Percentiles rank a stretch among this genome's conserved stretches.
Evolutionary conservation across 106 monocot genomes (phyloP).

Genomic region (Platanthera guangdongensis): DNA sequence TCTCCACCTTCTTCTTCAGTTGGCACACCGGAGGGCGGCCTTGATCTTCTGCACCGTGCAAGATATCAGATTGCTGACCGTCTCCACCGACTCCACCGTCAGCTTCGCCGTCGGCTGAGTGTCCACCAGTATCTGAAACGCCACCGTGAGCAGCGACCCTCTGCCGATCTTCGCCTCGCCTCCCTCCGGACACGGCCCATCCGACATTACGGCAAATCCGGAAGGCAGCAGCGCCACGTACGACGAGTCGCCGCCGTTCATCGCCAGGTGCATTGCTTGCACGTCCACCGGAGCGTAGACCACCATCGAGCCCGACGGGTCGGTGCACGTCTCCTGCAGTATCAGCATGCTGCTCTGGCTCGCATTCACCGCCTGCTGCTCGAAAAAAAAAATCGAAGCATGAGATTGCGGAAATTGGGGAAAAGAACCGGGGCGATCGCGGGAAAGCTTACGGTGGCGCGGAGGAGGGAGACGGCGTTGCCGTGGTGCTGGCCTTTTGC

Average conservation of each 20-base stretch:
- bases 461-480: constrained; percentile 79
- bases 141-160: constrained; percentile 58
- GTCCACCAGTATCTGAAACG: constrained; percentile 67
- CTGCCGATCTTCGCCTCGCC: background rate
- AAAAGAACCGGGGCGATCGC: background rate
- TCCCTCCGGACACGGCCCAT: constrained; percentile 5
- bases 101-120: constrained; percentile 53
- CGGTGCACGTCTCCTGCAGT: constrained; percentile 80
- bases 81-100: constrained; percentile 71
- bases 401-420: background rate
- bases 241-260: constrained; percentile 81
- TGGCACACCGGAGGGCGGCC: constrained; percentile 32
- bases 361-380: constrained; percentile 51
- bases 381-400: background rate
- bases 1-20: background rate
- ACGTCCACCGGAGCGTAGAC: constrained; percentile 83
- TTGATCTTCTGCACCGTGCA: constrained; percentile 82
- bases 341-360: constrained; percentile 74
- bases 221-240: constrained; percentile 77
- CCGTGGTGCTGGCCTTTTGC: constrained; percentile 76
- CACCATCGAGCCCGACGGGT: constrained; percentile 64
- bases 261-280: constrained; percentile 75
- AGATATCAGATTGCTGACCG: constrained; percentile 79
- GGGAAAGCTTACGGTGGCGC: constrained; percentile 42
- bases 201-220: constrained; percentile 63